Conservation (phyloP, 306 rosid genomes). For the Rubus idaeus region DNA sequence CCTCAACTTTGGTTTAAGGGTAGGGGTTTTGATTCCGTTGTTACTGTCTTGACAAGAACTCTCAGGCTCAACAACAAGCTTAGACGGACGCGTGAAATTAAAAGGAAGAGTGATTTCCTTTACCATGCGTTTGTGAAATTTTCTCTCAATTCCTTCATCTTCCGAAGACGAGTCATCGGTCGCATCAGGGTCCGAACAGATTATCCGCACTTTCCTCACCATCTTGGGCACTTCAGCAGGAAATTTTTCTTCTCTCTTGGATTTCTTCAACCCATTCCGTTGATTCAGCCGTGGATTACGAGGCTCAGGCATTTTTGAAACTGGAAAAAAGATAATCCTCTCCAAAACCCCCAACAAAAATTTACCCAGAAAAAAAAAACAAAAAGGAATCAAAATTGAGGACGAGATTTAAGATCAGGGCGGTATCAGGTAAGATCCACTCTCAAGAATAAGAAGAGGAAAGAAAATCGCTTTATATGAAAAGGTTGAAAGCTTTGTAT, state of each 20-base stretch:
- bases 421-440: conserved; percentile 50
- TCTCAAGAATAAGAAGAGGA: conserved; percentile 66
- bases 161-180: conserved; percentile 74
- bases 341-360: conserved; percentile 31
- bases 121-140: conserved; percentile 21
- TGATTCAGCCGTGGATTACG: conserved; percentile 24
- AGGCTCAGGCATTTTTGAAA: conserved; percentile 35
- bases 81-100: neutral
- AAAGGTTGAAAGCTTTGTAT: conserved; percentile 59
- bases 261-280: conserved; percentile 9
- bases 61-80: conserved; percentile 26
- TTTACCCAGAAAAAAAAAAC: neutral
- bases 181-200: conserved; percentile 65
- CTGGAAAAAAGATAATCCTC: conserved; percentile 11
- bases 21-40: conserved; percentile 26
- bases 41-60: conserved; percentile 40
- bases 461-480: conserved; percentile 55
- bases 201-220: conserved; percentile 52
- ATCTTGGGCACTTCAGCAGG: conserved; percentile 19
- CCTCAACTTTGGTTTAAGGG: conserved; percentile 27
- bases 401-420: conserved; percentile 24
- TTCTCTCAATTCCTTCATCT: conserved; percentile 40
- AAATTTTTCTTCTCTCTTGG: conserved; percentile 8
- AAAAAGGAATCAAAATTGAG: neutral
- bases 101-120: conserved; percentile 42